Evolutionary conservation across 352 stramenopile species (phyloP), one percentile per base, ranked within the genome.

Genomic region (Aphanomyces invadans): DNA sequence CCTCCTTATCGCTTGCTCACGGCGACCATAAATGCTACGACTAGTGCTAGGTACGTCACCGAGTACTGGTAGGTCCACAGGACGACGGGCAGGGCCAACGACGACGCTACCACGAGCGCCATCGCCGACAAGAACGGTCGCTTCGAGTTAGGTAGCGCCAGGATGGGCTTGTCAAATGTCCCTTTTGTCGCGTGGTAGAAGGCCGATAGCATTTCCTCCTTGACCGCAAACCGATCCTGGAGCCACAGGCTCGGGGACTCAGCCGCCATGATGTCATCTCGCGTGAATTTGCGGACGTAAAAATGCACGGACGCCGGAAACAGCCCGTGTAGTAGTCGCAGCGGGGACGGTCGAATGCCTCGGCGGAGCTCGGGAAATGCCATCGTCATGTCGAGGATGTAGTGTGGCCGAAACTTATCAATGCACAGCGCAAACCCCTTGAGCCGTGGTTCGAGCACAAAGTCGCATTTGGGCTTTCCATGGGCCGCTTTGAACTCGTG

Each of bases 221-320:
- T 92, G 52, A 82, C 84, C 15, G 74, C 73, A 73, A 90, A 93
- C 7, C 77, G 73, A 0, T 76, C 42, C 52, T 45, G 46, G 17
- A 74, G 44, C 62, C 49, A 68, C 31, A n/a, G 15, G 23, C 42
- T 46, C 9, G 26, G 33, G 4, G 25, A 52, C 15, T 68, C 56
- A 21, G 53, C 39, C 42, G 26, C 23, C 54, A 65, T 68, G 31
- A 91, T 53, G 29, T 75, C 75, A 21, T 61, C 71, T 31, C 74
- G 78, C 29, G 73, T 71, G 68, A 88, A 86, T 29, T 79, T 73
- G 55, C 74, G 79, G 57, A 89, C 68, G 69, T 91, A 81, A 51
- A 93, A 80, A 66, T 91, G 80, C 28, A 93, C 84, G 38, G 85
- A 78, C 9, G 62, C 77, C 7, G 84, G 84, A 61, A 80, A 89